A percentile compares a stretch with the other conserved stretches of the same genome.
phyloP scores from a whole-genome alignment of 495 filamentous ascomycete genomes.

The Bathelium albidoporum region DNA sequence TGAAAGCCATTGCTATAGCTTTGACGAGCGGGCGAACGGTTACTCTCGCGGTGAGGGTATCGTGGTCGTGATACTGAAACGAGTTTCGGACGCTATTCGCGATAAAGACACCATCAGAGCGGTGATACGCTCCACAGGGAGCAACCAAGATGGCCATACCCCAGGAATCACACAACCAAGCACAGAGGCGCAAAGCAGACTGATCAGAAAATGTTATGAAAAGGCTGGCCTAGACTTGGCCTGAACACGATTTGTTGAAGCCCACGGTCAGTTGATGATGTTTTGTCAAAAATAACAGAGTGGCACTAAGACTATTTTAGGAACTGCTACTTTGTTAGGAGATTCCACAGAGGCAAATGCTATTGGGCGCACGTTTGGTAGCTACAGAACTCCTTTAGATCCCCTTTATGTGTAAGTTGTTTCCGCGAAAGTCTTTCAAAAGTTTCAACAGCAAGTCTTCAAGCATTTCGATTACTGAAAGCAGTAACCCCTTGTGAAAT shows the following conservation, averaged over 20 bases:
- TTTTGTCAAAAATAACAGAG: too few relatives aligned
- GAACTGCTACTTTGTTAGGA: slow-evolving; percentile 7
- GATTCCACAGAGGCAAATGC: slow-evolving; percentile 5
- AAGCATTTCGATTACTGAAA: too few relatives aligned
- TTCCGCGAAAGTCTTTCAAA: too few relatives aligned
- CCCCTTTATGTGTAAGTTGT: slow-evolving; percentile 6
- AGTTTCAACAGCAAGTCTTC: too few relatives aligned
- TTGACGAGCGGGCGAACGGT: slow-evolving; percentile 16
- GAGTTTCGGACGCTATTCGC: not conserved
- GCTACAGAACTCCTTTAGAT: not conserved
- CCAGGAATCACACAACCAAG: slow-evolving; percentile 8
- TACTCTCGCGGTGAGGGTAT: slow-evolving; percentile 35
- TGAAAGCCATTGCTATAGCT: slow-evolving; percentile 1
- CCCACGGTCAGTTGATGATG: too few relatives aligned
- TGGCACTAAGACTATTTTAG: too few relatives aligned
- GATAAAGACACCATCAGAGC: slow-evolving; percentile 8
- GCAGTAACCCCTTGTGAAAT: too few relatives aligned
- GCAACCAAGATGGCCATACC: slow-evolving; percentile 12
- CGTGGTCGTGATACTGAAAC: slow-evolving; percentile 23
- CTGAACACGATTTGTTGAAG: slow-evolving; percentile 11
- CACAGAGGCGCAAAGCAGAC: not conserved
- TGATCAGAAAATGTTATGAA: slow-evolving; percentile 7
- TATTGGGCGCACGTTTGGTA: not conserved
- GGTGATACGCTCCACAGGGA: slow-evolving; percentile 7
- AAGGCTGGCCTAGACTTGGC: slow-evolving; percentile 16